Conservation (phyloP, 192 early-diverging fungal species). For the Jimgerdemannia flammicorona region DNA sequence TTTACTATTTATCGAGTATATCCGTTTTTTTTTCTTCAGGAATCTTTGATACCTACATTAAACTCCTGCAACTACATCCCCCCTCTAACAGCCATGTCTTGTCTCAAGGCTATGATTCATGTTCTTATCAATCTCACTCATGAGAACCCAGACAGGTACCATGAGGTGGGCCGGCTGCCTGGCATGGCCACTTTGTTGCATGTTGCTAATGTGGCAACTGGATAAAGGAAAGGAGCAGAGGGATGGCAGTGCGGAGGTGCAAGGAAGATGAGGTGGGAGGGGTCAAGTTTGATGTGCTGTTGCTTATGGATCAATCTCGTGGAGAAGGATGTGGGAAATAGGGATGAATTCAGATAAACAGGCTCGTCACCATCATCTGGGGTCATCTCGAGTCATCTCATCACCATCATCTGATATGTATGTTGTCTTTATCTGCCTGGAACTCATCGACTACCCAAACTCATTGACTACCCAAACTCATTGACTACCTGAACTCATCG, state of each 20-base stretch:
- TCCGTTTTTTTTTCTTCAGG: too few species aligned
- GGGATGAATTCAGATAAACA: slow-evolving; percentile 13
- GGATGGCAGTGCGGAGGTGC: neutral
- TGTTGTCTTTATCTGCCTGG: too few species aligned
- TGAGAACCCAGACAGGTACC: slow-evolving; percentile 9
- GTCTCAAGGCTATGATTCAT: slow-evolving; percentile 8
- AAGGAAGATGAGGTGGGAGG: neutral
- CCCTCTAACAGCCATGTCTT: slow-evolving; percentile 7
- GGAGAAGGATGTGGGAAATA: slow-evolving; percentile 11
- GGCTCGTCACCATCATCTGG: neutral
- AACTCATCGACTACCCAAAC: too few species aligned
- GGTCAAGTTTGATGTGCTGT: slow-evolving; percentile 24
- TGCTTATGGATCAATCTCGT: slow-evolving; percentile 30
- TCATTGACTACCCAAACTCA: too few species aligned
- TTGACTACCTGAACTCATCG: too few species aligned
- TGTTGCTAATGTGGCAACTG: slow-evolving; percentile 4
- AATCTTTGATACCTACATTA: too few species aligned
- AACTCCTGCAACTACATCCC: too few species aligned
- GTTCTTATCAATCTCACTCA: slow-evolving; percentile 18
- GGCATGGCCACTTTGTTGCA: slow-evolving; percentile 15
- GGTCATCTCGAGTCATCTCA: too few species aligned
- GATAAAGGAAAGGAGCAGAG: neutral
- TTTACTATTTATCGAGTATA: too few species aligned
- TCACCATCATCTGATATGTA: too few species aligned
- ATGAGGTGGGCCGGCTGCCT: slow-evolving; percentile 2